Percentiles rank a stretch among this genome's conserved stretches.
Evolutionary conservation across 2,329 filamentous ascomycete genomes (phyloP).

Genomic region (Cytospora piceae): DNA sequence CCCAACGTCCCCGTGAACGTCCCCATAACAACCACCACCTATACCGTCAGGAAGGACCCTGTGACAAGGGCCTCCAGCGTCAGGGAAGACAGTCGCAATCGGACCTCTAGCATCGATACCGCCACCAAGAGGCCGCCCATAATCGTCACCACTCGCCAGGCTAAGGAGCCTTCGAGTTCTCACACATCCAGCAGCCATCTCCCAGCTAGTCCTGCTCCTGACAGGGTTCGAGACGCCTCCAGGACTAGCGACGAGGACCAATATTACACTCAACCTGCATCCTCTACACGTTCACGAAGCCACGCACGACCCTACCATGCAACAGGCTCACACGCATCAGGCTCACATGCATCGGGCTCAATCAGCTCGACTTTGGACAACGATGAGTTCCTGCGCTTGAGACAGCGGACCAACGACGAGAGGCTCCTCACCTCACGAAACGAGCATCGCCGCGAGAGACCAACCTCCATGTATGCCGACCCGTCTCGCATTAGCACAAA

Average conservation of each 20-base stretch:
- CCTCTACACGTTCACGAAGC: constrained; percentile 57
- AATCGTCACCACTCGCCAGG: constrained; percentile 59
- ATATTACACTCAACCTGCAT: constrained; percentile 62
- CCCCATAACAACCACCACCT: constrained; percentile 57
- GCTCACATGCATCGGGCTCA: constrained; percentile 33
- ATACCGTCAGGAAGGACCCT: constrained; percentile 59
- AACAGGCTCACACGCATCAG: constrained; percentile 11
- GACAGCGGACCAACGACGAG: constrained; percentile 52
- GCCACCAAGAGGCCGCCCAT: constrained; percentile 52
- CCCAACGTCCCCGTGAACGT: constrained; percentile 42
- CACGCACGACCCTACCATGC: constrained; percentile 36
- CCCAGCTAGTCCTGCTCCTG: constrained; percentile 54
- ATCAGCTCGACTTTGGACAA: constrained; percentile 55
- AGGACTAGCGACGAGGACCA: constrained; percentile 54
- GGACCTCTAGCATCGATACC: constrained; percentile 56
- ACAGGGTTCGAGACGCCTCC: constrained; percentile 55
- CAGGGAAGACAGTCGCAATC: constrained; percentile 53
- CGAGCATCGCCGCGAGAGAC: constrained; percentile 52
- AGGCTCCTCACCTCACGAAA: constrained; percentile 44
- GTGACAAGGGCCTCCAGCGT: constrained; percentile 51
- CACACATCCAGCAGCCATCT: constrained; percentile 43
- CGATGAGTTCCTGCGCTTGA: constrained; percentile 55
- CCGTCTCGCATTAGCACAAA: constrained; percentile 48
- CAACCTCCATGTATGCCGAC: constrained; percentile 50
- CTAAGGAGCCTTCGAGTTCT: constrained; percentile 46